phyloP scores from a whole-genome alignment of 2,329 filamentous ascomycete species.

The Rutstroemia sp. region DNA sequence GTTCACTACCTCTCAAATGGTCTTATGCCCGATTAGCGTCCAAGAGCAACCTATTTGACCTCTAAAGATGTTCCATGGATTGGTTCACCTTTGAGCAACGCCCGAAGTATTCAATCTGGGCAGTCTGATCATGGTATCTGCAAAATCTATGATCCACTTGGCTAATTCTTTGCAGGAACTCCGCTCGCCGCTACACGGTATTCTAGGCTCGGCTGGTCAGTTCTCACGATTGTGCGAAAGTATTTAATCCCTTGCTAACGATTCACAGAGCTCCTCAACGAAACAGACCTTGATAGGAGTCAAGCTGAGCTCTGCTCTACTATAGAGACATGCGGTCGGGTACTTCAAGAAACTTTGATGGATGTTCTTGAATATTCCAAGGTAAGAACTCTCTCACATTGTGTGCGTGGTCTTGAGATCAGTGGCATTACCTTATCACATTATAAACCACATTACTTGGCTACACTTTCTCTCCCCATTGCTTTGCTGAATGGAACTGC shows the following conservation, averaged over 20 bases:
- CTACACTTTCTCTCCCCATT: no score
- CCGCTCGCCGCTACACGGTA: conserved; percentile 50
- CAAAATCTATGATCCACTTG: neutral
- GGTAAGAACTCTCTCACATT: conserved; percentile 27
- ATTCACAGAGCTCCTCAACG: conserved; percentile 5
- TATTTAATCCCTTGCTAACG: neutral
- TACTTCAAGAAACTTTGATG: conserved; percentile 26
- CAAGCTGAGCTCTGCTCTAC: conserved; percentile 9
- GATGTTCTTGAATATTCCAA: conserved; percentile 36
- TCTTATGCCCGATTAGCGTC: no score
- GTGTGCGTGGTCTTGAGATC: neutral
- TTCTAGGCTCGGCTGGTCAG: conserved; percentile 41
- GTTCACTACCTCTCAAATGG: no score
- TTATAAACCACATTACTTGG: neutral
- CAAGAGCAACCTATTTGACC: no score
- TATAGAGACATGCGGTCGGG: conserved; percentile 9
- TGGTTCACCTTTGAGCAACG: no score
- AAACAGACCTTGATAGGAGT: neutral
- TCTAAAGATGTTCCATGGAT: no score
- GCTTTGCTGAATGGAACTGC: neutral
- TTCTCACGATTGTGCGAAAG: neutral
- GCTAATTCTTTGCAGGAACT: conserved; percentile 34
- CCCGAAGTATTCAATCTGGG: neutral
- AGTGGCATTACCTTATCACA: no score
- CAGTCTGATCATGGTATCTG: neutral